phyloP scores from a whole-genome alignment of 2,329 filamentous ascomycete species.

The Mycocentrospora acerina region DNA sequence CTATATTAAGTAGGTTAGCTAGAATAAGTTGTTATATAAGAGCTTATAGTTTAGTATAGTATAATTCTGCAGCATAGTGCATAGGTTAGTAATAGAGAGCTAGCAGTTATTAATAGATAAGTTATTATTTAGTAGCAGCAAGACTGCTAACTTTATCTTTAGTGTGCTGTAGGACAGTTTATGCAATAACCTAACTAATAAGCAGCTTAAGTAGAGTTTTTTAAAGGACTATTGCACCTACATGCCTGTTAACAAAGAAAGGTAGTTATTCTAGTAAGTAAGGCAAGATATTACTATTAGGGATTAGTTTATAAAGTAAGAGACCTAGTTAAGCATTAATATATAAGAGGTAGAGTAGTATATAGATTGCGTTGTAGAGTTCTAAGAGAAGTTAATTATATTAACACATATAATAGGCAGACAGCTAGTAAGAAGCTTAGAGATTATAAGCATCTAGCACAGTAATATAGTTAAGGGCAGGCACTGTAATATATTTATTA shows the following conservation, averaged over 20 bases:
- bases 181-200: constrained; percentile 9
- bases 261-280: constrained; percentile 4
- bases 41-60: constrained; percentile 6
- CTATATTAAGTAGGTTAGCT: constrained; percentile 6
- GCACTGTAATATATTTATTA: too few species aligned
- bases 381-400: constrained; percentile 19
- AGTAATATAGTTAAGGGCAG: constrained; percentile 15
- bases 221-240: constrained; percentile 10
- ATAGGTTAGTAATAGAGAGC: too few species aligned
- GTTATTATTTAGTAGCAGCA: constrained; percentile 4
- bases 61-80: constrained; percentile 3
- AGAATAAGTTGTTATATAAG: constrained; percentile 12
- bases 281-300: not conserved
- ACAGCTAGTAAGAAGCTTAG: constrained; percentile 5
- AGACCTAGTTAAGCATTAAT: too few species aligned
- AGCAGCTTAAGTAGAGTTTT: constrained; percentile 11
- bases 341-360: too few species aligned
- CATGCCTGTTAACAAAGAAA: constrained; percentile 2
- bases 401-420: constrained; percentile 19
- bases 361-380: constrained; percentile 7
- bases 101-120: not conserved
- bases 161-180: constrained; percentile 2
- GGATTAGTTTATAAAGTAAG: constrained; percentile 7
- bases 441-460: constrained; percentile 9
- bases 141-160: not conserved